Conservation (phyloP, 2,329 filamentous ascomycete genomes). For the Clonostachys rhizophaga region DNA sequence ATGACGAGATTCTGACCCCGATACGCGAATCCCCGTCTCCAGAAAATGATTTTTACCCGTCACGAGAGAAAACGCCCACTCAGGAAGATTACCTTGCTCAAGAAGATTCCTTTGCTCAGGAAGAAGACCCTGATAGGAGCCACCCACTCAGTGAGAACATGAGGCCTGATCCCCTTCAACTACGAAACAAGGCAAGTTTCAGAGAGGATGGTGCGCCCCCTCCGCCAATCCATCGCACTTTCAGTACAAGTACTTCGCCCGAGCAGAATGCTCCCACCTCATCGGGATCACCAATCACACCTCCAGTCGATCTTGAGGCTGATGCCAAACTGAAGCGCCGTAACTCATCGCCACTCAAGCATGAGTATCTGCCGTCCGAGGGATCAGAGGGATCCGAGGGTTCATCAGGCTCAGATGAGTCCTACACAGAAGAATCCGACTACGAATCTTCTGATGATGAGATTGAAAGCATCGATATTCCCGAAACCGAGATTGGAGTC, state of each 20-base stretch:
- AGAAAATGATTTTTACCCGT: neutral
- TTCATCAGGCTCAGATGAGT: constrained; percentile 44
- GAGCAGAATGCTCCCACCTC: constrained; percentile 11
- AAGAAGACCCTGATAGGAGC: constrained; percentile 12
- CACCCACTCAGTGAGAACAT: constrained; percentile 27
- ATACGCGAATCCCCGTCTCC: neutral
- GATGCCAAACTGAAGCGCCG: constrained; percentile 55
- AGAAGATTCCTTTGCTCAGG: constrained; percentile 2
- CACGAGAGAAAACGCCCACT: constrained; percentile 25
- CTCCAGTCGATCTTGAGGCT: constrained; percentile 39
- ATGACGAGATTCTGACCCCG: neutral
- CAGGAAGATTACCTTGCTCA: constrained; percentile 13
- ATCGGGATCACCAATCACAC: constrained; percentile 19
- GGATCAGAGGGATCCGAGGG: constrained; percentile 57
- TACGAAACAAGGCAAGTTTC: constrained; percentile 16
- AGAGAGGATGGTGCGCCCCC: constrained; percentile 52
- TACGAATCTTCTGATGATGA: constrained; percentile 47
- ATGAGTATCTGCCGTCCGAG: constrained; percentile 89
- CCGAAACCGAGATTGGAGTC: constrained; percentile 53
- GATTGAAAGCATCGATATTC: constrained; percentile 55
- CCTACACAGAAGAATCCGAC: constrained; percentile 46
- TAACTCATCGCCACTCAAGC: constrained; percentile 89
- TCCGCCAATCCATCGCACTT: constrained; percentile 46
- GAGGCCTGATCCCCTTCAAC: constrained; percentile 27
- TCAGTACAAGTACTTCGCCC: constrained; percentile 25